Conservation (phyloP, 2,329 filamentous ascomycete genomes). For the Fusarium nodosum region DNA sequence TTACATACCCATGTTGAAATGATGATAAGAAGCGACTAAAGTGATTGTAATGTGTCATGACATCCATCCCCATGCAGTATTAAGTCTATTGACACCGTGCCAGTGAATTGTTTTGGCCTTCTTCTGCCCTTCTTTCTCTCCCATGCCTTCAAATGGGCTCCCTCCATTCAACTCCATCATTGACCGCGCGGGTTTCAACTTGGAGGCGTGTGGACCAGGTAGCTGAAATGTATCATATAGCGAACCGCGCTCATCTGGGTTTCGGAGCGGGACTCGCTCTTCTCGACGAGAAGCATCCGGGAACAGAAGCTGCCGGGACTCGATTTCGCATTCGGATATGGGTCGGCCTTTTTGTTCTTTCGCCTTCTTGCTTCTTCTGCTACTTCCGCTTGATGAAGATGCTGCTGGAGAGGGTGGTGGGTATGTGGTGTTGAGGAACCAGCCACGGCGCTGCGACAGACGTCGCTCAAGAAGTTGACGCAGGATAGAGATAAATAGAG, state of each 20-base stretch:
- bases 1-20: background rate
- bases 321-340: constrained; percentile 37
- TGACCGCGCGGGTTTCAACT: constrained; percentile 42
- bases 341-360: constrained; percentile 11
- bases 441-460: constrained; percentile 28
- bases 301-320: constrained; percentile 39
- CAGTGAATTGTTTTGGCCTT: constrained; percentile 49
- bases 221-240: constrained; percentile 48
- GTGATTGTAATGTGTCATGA: constrained; percentile 32
- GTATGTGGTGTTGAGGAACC: constrained; percentile 33
- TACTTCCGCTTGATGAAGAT: constrained; percentile 14
- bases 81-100: constrained; percentile 50
- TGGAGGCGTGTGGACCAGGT: constrained; percentile 37
- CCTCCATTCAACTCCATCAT: constrained; percentile 49
- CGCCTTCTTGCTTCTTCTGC: constrained; percentile 13
- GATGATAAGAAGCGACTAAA: background rate
- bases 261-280: constrained; percentile 41
- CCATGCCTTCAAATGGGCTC: constrained; percentile 28
- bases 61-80: constrained; percentile 51
- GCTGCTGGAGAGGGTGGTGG: constrained; percentile 22
- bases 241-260: constrained; percentile 37
- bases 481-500: constrained; percentile 40
- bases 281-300: constrained; percentile 12
- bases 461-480: constrained; percentile 37
- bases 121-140: constrained; percentile 25